Evolutionary conservation across 2,329 filamentous ascomycete species (phyloP), one percentile per base, ranked within the genome.

Genomic region (Verticillium alfalfae): DNA sequence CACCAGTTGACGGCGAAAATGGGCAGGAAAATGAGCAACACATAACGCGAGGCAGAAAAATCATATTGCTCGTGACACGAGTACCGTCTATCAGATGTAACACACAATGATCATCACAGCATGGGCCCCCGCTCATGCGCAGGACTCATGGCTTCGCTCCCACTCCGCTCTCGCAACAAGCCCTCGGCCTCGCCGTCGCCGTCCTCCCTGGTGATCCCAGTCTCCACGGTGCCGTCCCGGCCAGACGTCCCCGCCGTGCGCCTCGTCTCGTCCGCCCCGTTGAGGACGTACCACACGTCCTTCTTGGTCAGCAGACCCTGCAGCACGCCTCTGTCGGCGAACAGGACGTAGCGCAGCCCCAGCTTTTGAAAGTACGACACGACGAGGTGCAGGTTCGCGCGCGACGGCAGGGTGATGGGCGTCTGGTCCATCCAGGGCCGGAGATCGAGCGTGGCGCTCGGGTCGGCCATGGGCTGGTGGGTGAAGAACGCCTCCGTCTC

Each of bases 361-460:
- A 99, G 85, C 72, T 94, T 94, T 78, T 97, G 93, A 76, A 99
- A 98, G 83, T 99, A 96, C 62, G 85, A 88, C 31, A 96, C 88
- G 3, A 91, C 92, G n/a, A 98, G 84, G 71, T 93, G 88, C 63
- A 99, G 86, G 63, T 83, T 89, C 16, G 88, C 88, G 65, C 88
- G 85, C 26, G 87, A 88, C 52, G 92, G 91, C 18, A 98, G 81
- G 0, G 95, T 98, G 56, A 99, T 90, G 0, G 95, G 95, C 0
- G 95, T 99, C 75, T 97, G 94, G 74, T 99, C 95, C 93, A 99
- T 97, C 95, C 95, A 99, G 2, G 93, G 93, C 8, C 94, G 83
- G 12, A 99, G 83, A 75, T 99, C 95, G 45, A 99, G 86, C 1
- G 89, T 93, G 16, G 86, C 83, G 22, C 84, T 80, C 0, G 91